Evolutionary conservation across 164 flowering plant species (phyloP).

Genomic region (Cinnamomum chago): DNA sequence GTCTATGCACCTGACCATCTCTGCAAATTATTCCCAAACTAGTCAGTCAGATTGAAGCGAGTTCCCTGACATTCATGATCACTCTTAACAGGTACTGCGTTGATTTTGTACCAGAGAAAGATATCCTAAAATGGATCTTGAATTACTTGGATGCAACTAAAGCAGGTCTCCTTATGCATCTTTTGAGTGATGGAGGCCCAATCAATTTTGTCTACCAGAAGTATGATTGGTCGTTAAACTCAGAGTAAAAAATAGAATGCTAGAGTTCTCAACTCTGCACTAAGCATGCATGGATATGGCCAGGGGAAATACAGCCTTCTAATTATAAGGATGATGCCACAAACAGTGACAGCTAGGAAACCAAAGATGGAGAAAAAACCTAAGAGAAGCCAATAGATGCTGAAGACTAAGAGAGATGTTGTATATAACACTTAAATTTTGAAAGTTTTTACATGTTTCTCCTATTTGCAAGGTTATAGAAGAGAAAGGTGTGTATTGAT

Average conservation of each 20-base stretch:
- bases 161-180: constrained; percentile 85
- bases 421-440: too few relatives aligned
- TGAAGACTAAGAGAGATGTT: too few relatives aligned
- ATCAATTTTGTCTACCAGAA: constrained; percentile 53
- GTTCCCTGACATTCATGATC: neutral
- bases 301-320: too few relatives aligned
- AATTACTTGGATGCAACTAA: constrained; percentile 70
- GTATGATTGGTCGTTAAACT: constrained; percentile 84
- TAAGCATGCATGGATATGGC: too few relatives aligned
- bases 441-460: too few relatives aligned
- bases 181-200: constrained; percentile 66
- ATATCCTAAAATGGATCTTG: constrained; percentile 64
- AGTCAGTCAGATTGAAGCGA: neutral
- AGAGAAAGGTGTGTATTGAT: too few relatives aligned
- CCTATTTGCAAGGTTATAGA: too few relatives aligned
- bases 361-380: too few relatives aligned
- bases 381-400: too few relatives aligned
- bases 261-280: too few relatives aligned
- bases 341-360: too few relatives aligned
- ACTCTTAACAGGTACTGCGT: constrained; percentile 50
- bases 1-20: neutral
- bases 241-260: neutral
- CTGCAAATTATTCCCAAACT: neutral
- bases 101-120: constrained; percentile 79
- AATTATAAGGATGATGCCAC: too few relatives aligned